Percentiles rank a stretch among this genome's conserved stretches.
phyloP scores from a whole-genome alignment of 2,329 filamentous ascomycete genomes.

The Sporothrix luriei region DNA sequence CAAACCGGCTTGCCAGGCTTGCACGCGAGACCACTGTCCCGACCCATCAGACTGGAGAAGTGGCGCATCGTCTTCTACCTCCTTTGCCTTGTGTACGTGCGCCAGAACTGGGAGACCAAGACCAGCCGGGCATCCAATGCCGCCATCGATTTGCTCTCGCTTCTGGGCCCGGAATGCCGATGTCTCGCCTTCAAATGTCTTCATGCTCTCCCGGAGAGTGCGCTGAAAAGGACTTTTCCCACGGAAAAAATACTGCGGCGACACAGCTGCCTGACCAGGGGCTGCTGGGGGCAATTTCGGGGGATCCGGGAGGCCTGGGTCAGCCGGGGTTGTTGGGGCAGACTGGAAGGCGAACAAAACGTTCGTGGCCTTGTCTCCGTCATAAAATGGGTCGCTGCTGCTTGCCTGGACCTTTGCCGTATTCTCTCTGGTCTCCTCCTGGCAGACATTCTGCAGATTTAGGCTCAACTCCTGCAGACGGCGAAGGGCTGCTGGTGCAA shows the following conservation, averaged over 20 bases:
- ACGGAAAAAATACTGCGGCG: slow-evolving; percentile 51
- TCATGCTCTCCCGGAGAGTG: slow-evolving; percentile 53
- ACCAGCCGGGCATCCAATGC: background rate
- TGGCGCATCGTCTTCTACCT: slow-evolving; percentile 29
- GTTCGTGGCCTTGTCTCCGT: background rate
- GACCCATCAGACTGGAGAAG: slow-evolving; percentile 29
- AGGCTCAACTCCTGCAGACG: slow-evolving; percentile 34
- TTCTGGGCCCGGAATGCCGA: background rate
- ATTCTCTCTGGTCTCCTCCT: background rate
- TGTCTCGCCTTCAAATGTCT: slow-evolving; percentile 41
- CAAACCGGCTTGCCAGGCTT: slow-evolving; percentile 36
- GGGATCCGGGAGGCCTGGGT: background rate
- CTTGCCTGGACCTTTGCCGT: background rate
- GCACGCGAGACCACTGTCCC: slow-evolving; percentile 36
- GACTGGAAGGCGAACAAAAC: slow-evolving; percentile 32
- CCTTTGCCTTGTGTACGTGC: background rate
- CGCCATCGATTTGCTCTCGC: background rate
- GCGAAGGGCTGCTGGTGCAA: slow-evolving; percentile 27
- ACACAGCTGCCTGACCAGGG: background rate
- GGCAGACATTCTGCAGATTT: slow-evolving; percentile 30
- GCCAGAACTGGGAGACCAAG: background rate
- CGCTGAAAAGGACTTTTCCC: slow-evolving; percentile 60
- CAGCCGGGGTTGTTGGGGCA: slow-evolving; percentile 30
- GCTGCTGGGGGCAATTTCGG: background rate
- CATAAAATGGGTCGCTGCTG: slow-evolving; percentile 32